These are phyloP conservation scores for Wakefieldia striispora DNA, from an alignment of 768 basidiomycete species.

Conservation along the genomic window DNA sequence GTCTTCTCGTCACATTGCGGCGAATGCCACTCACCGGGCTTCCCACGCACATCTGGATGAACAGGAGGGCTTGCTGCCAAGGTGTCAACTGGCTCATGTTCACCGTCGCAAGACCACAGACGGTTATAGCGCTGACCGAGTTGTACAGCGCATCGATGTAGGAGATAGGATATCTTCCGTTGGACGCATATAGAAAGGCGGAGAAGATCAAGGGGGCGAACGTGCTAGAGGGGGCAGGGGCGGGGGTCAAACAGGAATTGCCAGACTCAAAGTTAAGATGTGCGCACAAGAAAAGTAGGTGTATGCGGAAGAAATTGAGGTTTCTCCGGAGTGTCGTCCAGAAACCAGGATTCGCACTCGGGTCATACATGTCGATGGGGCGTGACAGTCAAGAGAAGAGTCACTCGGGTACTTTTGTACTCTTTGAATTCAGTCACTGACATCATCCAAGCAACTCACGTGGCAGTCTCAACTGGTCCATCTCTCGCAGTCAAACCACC, in stretches of 20 bases:
- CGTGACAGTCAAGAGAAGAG: too few relatives aligned
- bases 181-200: slow-evolving; percentile 78
- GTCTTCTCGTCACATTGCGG: background rate
- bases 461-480: too few relatives aligned
- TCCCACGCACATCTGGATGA: slow-evolving; percentile 76
- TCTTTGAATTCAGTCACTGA: too few relatives aligned
- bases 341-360: slow-evolving; percentile 5
- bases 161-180: slow-evolving; percentile 65
- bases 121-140: slow-evolving; percentile 74
- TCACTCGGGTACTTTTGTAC: too few relatives aligned
- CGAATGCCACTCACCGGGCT: slow-evolving; percentile 55
- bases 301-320: slow-evolving; percentile 68
- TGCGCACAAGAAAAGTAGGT: slow-evolving; percentile 60
- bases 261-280: slow-evolving; percentile 2
- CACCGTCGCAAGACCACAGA: slow-evolving; percentile 72
- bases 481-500: too few relatives aligned
- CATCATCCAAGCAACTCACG: too few relatives aligned
- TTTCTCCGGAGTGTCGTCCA: slow-evolving; percentile 36
- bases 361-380: slow-evolving; percentile 6
- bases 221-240: slow-evolving; percentile 42
- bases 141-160: slow-evolving; percentile 81
- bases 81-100: slow-evolving; percentile 65
- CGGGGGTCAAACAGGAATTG: slow-evolving; percentile 1
- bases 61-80: slow-evolving; percentile 69
- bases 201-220: slow-evolving; percentile 79